Conservation (phyloP, 2,329 filamentous ascomycete genomes). For the Beauveria pseudobassiana region DNA sequence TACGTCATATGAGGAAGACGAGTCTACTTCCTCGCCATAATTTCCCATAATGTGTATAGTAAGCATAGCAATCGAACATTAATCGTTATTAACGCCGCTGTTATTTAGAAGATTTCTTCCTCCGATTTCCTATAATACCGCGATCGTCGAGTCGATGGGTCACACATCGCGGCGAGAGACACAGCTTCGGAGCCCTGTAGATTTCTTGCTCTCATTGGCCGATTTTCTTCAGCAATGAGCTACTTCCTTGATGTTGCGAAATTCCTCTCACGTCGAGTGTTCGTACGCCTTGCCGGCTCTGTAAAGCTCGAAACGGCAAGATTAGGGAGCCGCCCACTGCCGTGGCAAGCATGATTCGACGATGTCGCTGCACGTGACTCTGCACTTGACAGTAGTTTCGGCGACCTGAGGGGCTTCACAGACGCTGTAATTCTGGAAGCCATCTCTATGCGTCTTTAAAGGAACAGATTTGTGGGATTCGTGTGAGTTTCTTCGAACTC, state of each 20-base stretch:
- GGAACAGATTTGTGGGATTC: not conserved
- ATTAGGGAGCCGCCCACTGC: slow-evolving; percentile 3
- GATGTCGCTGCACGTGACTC: slow-evolving; percentile 8
- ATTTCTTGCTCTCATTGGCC: not conserved
- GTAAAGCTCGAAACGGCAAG: slow-evolving; percentile 8
- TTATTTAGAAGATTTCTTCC: not conserved
- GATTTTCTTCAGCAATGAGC: not conserved
- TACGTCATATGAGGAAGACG: slow-evolving; percentile 41
- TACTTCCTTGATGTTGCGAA: not conserved
- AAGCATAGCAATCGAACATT: slow-evolving; percentile 1
- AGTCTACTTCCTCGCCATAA: slow-evolving; percentile 8
- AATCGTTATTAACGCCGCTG: not conserved
- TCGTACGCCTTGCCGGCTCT: not conserved
- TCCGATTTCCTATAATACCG: not conserved
- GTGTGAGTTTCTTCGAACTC: not conserved
- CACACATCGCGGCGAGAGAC: no score
- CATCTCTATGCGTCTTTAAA: slow-evolving; percentile 1
- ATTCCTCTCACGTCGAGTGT: not conserved
- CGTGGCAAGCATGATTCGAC: slow-evolving; percentile 5
- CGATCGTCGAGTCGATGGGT: not conserved
- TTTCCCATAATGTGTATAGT: not conserved
- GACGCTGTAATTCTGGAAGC: not conserved
- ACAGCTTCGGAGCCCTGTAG: not conserved
- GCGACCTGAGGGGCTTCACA: slow-evolving; percentile 12
- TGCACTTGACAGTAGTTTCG: slow-evolving; percentile 8